Conservation (phyloP, 2,329 filamentous ascomycete species). For the Elsinoe australis region DNA sequence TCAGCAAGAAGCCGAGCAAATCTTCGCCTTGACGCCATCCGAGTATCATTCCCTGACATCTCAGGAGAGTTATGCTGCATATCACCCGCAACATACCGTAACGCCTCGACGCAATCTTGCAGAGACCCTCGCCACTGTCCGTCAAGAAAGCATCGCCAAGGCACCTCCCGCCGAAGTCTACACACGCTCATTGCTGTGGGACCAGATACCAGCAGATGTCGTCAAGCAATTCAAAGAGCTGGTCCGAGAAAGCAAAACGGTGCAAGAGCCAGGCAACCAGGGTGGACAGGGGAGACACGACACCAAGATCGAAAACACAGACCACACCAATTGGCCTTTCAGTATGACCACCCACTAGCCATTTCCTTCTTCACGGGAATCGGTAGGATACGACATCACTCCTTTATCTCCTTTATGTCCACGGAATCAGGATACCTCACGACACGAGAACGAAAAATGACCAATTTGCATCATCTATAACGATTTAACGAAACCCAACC, state of each 20-base stretch:
- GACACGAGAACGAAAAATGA: conserved; percentile 3
- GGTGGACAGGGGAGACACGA: conserved; percentile 9
- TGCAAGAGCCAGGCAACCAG: not conserved
- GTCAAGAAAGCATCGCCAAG: conserved; percentile 41
- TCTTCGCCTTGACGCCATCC: conserved; percentile 75
- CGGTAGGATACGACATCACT: too few species aligned
- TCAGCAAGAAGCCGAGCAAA: conserved; percentile 79
- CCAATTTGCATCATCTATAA: conserved; percentile 1
- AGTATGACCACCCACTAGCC: not conserved
- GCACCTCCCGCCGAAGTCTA: conserved; percentile 77
- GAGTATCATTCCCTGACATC: conserved; percentile 77
- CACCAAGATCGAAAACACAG: conserved; percentile 6
- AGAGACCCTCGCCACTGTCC: conserved; percentile 73
- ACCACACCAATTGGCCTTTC: conserved; percentile 1
- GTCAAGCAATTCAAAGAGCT: conserved; percentile 88
- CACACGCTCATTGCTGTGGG: conserved; percentile 85
- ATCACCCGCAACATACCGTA: conserved; percentile 32
- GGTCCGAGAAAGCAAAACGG: conserved; percentile 59
- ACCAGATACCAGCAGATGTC: conserved; percentile 85
- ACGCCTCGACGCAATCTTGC: conserved; percentile 57
- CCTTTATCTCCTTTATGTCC: conserved; percentile 4
- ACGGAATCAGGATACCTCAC: not conserved
- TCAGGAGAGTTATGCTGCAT: not conserved
- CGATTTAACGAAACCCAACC: conserved; percentile 3
- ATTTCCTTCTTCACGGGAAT: too few species aligned